Conservation (phyloP, 768 basidiomycete species). For the Auricularia sp. region DNA sequence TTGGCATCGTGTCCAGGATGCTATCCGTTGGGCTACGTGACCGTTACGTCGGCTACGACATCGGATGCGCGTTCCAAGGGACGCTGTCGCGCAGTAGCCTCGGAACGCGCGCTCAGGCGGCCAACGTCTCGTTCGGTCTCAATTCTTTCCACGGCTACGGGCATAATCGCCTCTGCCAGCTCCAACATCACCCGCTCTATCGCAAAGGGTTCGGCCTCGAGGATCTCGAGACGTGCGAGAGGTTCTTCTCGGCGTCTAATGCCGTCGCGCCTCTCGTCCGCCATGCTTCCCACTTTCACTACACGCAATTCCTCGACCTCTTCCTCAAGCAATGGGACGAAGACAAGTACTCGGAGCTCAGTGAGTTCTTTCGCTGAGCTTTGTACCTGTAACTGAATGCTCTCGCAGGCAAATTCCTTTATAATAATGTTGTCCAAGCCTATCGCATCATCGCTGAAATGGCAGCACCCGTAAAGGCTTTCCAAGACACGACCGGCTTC, state of each 20-base stretch:
- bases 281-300: conserved; percentile 12
- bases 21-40: not conserved
- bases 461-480: not conserved
- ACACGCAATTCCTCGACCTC: conserved; percentile 6
- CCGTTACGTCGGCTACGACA: not conserved
- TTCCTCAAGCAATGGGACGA: conserved; percentile 16
- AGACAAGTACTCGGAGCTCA: conserved; percentile 10
- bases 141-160: conserved; percentile 11
- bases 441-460: not conserved
- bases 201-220: conserved; percentile 10
- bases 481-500: not conserved
- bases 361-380: conserved; percentile 4
- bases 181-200: conserved; percentile 10
- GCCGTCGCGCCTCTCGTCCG: conserved; percentile 7
- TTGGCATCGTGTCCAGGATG: not conserved
- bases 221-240: conserved; percentile 13
- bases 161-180: conserved; percentile 13
- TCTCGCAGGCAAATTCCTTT: not conserved
- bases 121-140: not conserved
- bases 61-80: not conserved
- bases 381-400: not conserved
- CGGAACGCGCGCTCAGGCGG: not conserved
- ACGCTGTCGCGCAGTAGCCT: conserved; percentile 1
- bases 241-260: conserved; percentile 12
- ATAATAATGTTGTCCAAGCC: not conserved